Evolutionary conservation across 1,284 basidiomycete species (phyloP).

Genomic region (Neolentinus lepideus): DNA sequence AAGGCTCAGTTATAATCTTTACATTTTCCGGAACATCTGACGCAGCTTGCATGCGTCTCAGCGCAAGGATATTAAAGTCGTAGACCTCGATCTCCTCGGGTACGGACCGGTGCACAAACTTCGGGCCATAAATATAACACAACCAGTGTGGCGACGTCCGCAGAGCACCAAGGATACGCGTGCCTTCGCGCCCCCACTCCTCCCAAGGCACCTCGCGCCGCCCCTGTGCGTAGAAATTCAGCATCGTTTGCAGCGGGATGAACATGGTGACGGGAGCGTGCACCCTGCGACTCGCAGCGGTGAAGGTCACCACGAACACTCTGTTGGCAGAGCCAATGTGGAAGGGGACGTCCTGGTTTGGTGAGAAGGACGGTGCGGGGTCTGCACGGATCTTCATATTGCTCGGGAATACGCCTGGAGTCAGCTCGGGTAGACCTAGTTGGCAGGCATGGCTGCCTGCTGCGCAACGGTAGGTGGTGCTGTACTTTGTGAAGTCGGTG

Average conservation of each 20-base stretch:
- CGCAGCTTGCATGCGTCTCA: not conserved
- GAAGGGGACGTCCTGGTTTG: conserved; percentile 5
- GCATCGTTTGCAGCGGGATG: conserved; percentile 1
- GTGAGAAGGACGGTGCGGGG: conserved; percentile 1
- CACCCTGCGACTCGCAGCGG: not conserved
- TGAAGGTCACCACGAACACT: conserved; percentile 7
- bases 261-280: conserved; percentile 3
- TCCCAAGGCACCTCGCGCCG: conserved; percentile 4
- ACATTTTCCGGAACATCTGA: not conserved
- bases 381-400: conserved; percentile 4
- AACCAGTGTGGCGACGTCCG: conserved; percentile 8
- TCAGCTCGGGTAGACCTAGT: not conserved
- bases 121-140: not conserved
- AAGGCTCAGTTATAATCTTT: not conserved
- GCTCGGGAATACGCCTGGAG: not conserved
- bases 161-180: conserved; percentile 4
- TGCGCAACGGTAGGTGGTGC: not conserved
- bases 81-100: not conserved
- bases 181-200: conserved; percentile 8
- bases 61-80: not conserved
- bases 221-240: not conserved
- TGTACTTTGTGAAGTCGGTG: not conserved
- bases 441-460: not conserved
- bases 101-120: conserved; percentile 1
- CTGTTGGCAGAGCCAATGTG: conserved; percentile 5